Evolutionary conservation across 805 yeast species (phyloP).

Genomic region (Wickerhamiella bombiphila): DNA sequence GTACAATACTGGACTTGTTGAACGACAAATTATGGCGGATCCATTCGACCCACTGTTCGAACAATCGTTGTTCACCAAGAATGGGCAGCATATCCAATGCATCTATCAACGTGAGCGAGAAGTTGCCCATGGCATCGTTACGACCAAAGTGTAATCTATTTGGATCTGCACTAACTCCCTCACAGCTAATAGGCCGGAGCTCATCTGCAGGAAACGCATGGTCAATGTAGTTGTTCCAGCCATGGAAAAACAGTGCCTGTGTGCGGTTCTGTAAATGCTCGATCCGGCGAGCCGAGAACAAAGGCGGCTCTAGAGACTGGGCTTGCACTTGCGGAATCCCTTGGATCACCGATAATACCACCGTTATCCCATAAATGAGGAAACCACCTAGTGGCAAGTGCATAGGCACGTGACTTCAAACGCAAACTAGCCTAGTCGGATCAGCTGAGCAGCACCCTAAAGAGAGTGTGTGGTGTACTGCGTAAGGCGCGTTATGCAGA

Average conservation of each 20-base stretch:
- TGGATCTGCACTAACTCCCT: conserved; percentile 50
- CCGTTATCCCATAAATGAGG: no score
- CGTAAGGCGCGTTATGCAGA: no score
- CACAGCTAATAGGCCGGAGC: conserved; percentile 58
- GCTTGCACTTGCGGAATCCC: no score
- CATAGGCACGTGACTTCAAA: no score
- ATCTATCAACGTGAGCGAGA: conserved; percentile 65
- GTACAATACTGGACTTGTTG: conserved; percentile 55
- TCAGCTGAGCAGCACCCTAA: no score
- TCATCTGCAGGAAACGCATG: conserved; percentile 71
- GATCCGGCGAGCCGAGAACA: background rate
- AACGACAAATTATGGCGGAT: conserved; percentile 33
- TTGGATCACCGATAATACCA: no score
- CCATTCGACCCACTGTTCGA: conserved; percentile 32
- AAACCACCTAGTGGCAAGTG: no score
- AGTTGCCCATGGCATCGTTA: conserved; percentile 79
- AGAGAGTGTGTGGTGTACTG: no score
- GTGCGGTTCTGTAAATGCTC: conserved; percentile 30
- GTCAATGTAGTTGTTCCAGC: conserved; percentile 53
- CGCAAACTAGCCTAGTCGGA: no score
- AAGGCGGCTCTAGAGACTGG: conserved; percentile 4
- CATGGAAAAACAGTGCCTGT: conserved; percentile 48
- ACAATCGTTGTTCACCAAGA: conserved; percentile 45
- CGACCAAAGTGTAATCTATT: conserved; percentile 40
- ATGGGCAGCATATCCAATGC: conserved; percentile 66